A percentile compares a stretch with the other conserved stretches of the same genome.
Conservation (phyloP, 352 stramenopile genomes). For the Pythium plurisporium region DNA sequence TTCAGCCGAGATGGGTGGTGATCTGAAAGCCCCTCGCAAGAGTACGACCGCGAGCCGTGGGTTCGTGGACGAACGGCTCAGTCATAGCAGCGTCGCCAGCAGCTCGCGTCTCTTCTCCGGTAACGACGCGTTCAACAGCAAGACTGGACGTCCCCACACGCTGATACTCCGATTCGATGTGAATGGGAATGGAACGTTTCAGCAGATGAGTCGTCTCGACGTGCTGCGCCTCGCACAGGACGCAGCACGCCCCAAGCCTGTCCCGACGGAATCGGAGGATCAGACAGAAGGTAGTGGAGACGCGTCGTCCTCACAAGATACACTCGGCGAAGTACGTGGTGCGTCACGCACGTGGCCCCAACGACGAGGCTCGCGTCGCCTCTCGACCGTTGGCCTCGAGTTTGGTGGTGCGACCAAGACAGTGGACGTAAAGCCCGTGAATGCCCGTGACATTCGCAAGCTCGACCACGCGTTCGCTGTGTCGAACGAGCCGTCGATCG, state of each 20-base stretch:
- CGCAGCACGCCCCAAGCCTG: constrained; percentile 26
- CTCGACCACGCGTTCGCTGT: constrained; percentile 77
- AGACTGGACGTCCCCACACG: constrained; percentile 15
- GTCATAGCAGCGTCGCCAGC: constrained; percentile 10
- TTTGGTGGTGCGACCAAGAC: constrained; percentile 5
- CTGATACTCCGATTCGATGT: constrained; percentile 38
- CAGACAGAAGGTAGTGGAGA: constrained; percentile 10
- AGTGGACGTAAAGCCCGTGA: constrained; percentile 42
- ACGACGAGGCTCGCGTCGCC: constrained; percentile 6
- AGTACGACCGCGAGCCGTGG: constrained; percentile 4
- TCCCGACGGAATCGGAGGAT: background rate
- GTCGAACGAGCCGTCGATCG: constrained; percentile 73
- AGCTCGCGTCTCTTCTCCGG: constrained; percentile 9
- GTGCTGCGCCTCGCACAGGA: constrained; percentile 57
- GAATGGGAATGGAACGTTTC: constrained; percentile 45
- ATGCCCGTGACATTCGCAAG: constrained; percentile 71
- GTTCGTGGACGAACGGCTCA: constrained; percentile 3
- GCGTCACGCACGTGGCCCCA: background rate
- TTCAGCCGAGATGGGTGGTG: background rate
- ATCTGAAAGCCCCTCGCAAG: constrained; percentile 9
- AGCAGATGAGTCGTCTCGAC: constrained; percentile 61
- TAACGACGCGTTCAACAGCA: constrained; percentile 21
- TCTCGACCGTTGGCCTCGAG: background rate
- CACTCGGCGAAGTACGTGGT: background rate
- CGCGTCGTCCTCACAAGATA: background rate